These are phyloP conservation scores for Myxozyma kluyveri DNA, from an alignment of 805 yeast species.

Conservation along the genomic window DNA sequence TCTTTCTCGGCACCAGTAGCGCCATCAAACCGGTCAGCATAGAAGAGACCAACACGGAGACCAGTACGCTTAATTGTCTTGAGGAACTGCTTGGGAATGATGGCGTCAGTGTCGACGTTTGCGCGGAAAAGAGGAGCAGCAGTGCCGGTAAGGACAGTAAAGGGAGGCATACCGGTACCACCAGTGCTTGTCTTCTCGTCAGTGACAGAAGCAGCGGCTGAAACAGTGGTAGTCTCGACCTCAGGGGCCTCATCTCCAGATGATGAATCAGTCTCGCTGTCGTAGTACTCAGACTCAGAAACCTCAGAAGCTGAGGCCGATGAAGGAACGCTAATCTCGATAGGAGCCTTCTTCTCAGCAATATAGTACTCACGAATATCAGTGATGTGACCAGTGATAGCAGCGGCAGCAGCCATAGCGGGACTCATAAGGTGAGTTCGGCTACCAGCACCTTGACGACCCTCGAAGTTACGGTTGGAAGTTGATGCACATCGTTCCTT, in stretches of 20 bases:
- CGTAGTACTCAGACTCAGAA: constrained; percentile 38
- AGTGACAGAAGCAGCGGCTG: constrained; percentile 35
- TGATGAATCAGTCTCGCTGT: constrained; percentile 55
- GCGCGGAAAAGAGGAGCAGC: constrained; percentile 95
- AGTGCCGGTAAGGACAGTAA: constrained; percentile 71
- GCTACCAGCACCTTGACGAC: constrained; percentile 96
- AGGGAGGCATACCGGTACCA: constrained; percentile 67
- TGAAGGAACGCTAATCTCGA: constrained; percentile 43
- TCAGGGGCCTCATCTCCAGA: constrained; percentile 56
- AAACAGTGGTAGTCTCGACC: constrained; percentile 19
- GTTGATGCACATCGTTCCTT: constrained; percentile 98
- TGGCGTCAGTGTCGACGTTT: constrained; percentile 97
- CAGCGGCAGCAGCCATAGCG: constrained; percentile 99
- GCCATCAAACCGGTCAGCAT: constrained; percentile 79
- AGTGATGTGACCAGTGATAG: constrained; percentile 81
- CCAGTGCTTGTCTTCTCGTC: constrained; percentile 34
- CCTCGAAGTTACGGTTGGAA: constrained; percentile 97
- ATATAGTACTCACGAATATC: constrained; percentile 80
- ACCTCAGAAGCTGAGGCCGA: constrained; percentile 39
- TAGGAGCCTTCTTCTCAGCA: constrained; percentile 58
- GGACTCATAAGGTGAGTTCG: constrained; percentile 98
- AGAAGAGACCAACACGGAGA: constrained; percentile 80
- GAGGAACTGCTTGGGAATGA: constrained; percentile 96
- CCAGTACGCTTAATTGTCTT: constrained; percentile 98
- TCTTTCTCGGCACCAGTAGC: constrained; percentile 46